Base-by-base conservation (phyloP, 1,284 basidiomycete species). In the Phylloboletellus chloephorus region DNA sequence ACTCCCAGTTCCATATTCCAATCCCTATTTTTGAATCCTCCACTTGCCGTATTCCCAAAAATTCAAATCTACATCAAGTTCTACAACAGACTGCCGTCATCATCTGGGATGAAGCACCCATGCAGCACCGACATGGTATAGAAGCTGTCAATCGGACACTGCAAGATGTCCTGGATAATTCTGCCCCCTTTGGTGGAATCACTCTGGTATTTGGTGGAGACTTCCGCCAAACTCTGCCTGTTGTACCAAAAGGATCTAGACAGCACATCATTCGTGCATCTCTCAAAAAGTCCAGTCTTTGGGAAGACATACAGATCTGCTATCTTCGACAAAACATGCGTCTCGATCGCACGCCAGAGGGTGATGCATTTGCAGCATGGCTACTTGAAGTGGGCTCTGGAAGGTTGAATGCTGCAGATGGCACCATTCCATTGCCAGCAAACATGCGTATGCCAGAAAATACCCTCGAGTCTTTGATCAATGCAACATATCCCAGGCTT, bases 371-470 rank as follows among this genome's bases (percentile, higher is more conserved):
- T 60, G 57, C 69, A 5, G n/a, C 58, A 4, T 72, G 68, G 60
- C 56, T 74, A 0, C 43, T 71, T 0, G 57, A 71, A 5, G 51
- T 75, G 37, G 71, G 70, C 0, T 50, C 63, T 55, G 71, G 68
- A 7, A 16, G 32, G 38, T 9, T 31, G 9, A 37, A 46, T 23
- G 35, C 42, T 3, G 50, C 56, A 33, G 46, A 47, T n/a, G 52
- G 48, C 1, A 13, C 37, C 4, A 29, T 69, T 11, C 3, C 28
- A 0, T 50, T 74, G 15, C 60, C 62, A 15, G 7, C 33, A 0
- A 12, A 51, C 7, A 67, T 68, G 60, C 5, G 12, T 0, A 42
- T 50, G 56, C n/a, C n/a, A n/a, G 48, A 41, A 7, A 25, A 44
- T 24, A 5, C 8, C 15, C 8, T 48, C 1, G 37, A 55, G 0